Evolutionary conservation across 2,329 filamentous ascomycete genomes (phyloP).

Genomic region (Aspergillus alliaceus): DNA sequence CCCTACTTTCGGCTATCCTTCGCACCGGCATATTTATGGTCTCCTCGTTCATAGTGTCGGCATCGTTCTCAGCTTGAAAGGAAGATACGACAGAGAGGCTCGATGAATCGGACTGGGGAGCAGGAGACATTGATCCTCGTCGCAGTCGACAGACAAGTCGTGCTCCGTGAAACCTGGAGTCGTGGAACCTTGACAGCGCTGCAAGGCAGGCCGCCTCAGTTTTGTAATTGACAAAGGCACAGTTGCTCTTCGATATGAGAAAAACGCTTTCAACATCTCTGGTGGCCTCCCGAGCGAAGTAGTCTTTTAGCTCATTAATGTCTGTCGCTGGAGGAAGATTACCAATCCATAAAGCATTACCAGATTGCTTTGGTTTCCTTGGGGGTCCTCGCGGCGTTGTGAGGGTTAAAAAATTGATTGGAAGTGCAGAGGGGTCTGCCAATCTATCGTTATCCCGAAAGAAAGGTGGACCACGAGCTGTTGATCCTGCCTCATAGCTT

Average conservation of each 20-base stretch:
- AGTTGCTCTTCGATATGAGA: slow-evolving; percentile 94
- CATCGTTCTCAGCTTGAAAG: slow-evolving; percentile 29
- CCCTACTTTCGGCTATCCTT: neutral
- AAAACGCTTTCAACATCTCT: slow-evolving; percentile 84
- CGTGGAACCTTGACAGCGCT: slow-evolving; percentile 82
- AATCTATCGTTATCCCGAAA: neutral
- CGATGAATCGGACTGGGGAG: slow-evolving; percentile 25
- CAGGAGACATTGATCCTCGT: slow-evolving; percentile 50
- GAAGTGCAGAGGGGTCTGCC: slow-evolving; percentile 14
- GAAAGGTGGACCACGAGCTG: neutral
- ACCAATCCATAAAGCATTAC: slow-evolving; percentile 93
- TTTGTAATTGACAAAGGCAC: slow-evolving; percentile 93
- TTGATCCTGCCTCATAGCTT: neutral
- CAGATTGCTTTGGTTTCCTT: slow-evolving; percentile 67
- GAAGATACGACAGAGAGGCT: slow-evolving; percentile 53
- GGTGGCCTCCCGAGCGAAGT: slow-evolving; percentile 77
- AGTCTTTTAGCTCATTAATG: slow-evolving; percentile 81
- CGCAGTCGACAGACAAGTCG: slow-evolving; percentile 82
- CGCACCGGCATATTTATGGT: neutral
- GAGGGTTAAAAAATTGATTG: slow-evolving; percentile 5
- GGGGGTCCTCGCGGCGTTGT: slow-evolving; percentile 60
- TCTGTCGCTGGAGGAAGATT: slow-evolving; percentile 84
- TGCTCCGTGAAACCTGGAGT: slow-evolving; percentile 84
- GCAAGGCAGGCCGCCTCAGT: slow-evolving; percentile 72
- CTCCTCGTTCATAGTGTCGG: neutral